Base-by-base conservation (phyloP, 352 stramenopile genomes). In the Phytophthora nicotianae region DNA sequence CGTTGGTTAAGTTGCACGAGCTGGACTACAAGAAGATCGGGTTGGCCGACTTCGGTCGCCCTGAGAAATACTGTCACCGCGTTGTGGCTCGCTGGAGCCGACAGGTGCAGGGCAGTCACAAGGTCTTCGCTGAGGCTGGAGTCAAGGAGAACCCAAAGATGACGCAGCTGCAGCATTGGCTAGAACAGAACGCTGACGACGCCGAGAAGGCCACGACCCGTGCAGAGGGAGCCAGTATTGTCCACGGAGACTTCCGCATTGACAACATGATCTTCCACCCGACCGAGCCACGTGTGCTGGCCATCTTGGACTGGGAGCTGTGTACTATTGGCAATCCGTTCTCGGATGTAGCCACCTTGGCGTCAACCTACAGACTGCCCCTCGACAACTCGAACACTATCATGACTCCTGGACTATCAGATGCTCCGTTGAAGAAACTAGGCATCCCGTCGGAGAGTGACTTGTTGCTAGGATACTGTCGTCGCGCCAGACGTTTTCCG, bases 211-310 rank as follows among this genome's bases (percentile, higher is more conserved):
- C 86, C 23, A 88, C 68, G 2, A 51, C 17, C 38, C 11, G 17
- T 16, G 54, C 33, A 0, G 56, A 69, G 9, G 52, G 61, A 47
- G 51, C 69, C 2, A 68, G 72, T 38, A 82, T 96, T 43, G 85
- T 96, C 6, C 89, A 96, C 61, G 89, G 89, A 51, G 89, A 96
- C 67, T 96, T 93, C 73, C 85, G 83, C 38, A 81, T 96, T 21
- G 89, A 96, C 65, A 96, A 96, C 62, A 59, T 90, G 55, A 91
- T 93, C 58, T 92, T 91, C 70, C 86, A 96, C 66, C 82, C 86
- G 14, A 95, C 86, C 13, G 81, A 95, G 71, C 88, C 86, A 17
- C 70, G 82, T 7, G 85, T 96, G 19, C 20, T 95, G 8, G 89
- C 86, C 7, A 86, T 96, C 40, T 63, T 96, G 5, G 89, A 96